These are phyloP conservation scores for Malassezia obtusa DNA, from an alignment of 1,284 basidiomycete species.

Conservation along the genomic window DNA sequence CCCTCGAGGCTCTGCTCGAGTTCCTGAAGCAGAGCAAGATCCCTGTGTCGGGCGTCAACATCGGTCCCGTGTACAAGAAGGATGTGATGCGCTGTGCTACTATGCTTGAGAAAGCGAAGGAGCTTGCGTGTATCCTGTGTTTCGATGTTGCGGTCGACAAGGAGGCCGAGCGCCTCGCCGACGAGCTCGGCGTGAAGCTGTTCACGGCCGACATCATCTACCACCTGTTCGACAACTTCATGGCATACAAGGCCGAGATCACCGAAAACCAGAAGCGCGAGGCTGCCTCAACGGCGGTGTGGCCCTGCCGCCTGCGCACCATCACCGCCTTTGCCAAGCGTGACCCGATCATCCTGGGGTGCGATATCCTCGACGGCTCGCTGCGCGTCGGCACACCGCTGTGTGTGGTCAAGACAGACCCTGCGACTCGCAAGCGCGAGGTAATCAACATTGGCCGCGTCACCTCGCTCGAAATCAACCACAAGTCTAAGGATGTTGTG, in stretches of 20 bases:
- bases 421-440: slow-evolving; percentile 76
- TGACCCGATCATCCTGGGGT: slow-evolving; percentile 89
- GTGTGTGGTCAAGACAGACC: slow-evolving; percentile 82
- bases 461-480: slow-evolving; percentile 54
- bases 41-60: slow-evolving; percentile 77
- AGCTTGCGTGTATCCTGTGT: slow-evolving; percentile 86
- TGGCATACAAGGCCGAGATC: slow-evolving; percentile 87
- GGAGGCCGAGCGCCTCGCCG: slow-evolving; percentile 80
- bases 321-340: slow-evolving; percentile 90
- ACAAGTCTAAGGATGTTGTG: slow-evolving; percentile 58
- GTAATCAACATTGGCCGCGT: slow-evolving; percentile 88
- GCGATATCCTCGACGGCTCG: slow-evolving; percentile 83
- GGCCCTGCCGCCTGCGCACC: slow-evolving; percentile 88
- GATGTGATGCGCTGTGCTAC: slow-evolving; percentile 85
- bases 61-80: slow-evolving; percentile 92
- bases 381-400: slow-evolving; percentile 89
- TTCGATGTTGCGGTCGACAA: slow-evolving; percentile 88
- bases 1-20: slow-evolving; percentile 89
- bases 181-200: slow-evolving; percentile 82
- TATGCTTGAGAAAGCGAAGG: slow-evolving; percentile 93
- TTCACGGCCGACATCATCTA: slow-evolving; percentile 99
- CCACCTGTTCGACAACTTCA: slow-evolving; percentile 95
- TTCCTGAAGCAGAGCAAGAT: slow-evolving; percentile 94
- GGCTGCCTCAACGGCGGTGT: slow-evolving; percentile 87
- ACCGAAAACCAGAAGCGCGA: slow-evolving; percentile 82